A percentile compares a stretch with the other conserved stretches of the same genome.
These are phyloP conservation scores for Allium fistulosum DNA, from an alignment of 106 monocot genomes.

Conservation along the genomic window DNA sequence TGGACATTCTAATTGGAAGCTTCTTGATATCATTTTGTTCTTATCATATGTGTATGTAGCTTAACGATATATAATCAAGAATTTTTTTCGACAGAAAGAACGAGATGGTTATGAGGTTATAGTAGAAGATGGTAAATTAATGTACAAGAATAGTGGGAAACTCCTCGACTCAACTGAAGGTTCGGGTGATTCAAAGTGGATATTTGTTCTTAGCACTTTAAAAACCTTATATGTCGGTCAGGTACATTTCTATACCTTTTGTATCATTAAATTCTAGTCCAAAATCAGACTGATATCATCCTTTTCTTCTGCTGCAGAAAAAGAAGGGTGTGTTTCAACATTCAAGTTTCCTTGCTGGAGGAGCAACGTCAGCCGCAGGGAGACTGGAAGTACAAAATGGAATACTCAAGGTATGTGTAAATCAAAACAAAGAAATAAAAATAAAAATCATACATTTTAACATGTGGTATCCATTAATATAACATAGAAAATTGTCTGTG, in stretches of 20 bases:
- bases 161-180: slow-evolving; percentile 7
- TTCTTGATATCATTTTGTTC: too few relatives aligned
- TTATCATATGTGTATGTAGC: too few relatives aligned
- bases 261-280: too few relatives aligned
- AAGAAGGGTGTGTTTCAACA: slow-evolving; percentile 82
- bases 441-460: too few relatives aligned
- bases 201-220: slow-evolving; percentile 39
- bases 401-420: slow-evolving; percentile 43
- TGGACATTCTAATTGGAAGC: too few relatives aligned
- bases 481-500: too few relatives aligned
- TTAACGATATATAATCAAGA: too few relatives aligned
- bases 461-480: too few relatives aligned
- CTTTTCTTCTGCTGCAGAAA: slow-evolving; percentile 38
- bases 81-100: slow-evolving; percentile 34
- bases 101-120: slow-evolving; percentile 12
- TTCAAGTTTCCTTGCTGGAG: slow-evolving; percentile 86
- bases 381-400: slow-evolving; percentile 66
- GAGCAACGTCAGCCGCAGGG: slow-evolving; percentile 85
- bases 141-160: slow-evolving; percentile 14
- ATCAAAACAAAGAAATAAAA: not conserved
- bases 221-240: slow-evolving; percentile 75
- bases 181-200: slow-evolving; percentile 11
- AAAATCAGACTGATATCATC: not conserved
- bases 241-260: slow-evolving; percentile 19
- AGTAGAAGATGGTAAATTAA: slow-evolving; percentile 15